phyloP scores from a whole-genome alignment of 164 flowering plant genomes.

The Vitis amurensis region DNA sequence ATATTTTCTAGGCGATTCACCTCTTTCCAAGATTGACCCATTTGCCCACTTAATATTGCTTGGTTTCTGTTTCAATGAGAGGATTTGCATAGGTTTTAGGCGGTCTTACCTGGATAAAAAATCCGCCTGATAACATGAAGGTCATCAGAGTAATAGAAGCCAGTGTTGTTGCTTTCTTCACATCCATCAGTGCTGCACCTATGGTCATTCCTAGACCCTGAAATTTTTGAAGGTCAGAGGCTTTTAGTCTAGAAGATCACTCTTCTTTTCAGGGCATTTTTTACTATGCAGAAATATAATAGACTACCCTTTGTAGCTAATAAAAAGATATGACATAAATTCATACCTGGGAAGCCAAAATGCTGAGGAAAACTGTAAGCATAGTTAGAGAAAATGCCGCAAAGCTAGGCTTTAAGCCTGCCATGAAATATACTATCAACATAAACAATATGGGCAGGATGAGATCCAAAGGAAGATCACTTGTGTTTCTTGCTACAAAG shows the following conservation, averaged over 20 bases:
- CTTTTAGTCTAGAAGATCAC: no score
- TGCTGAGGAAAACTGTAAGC: constrained; percentile 31
- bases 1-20: no score
- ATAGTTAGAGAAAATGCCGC: constrained; percentile 21
- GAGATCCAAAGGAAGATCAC: constrained; percentile 38
- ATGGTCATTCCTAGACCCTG: constrained; percentile 40
- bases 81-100: background rate
- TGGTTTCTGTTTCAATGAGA: no score
- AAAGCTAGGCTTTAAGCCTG: constrained; percentile 22
- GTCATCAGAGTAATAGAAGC: constrained; percentile 29
- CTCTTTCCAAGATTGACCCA: no score
- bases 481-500: constrained; percentile 25
- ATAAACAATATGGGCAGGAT: constrained; percentile 28
- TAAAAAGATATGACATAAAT: background rate
- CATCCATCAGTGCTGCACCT: constrained; percentile 38
- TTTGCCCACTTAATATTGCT: no score
- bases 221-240: background rate
- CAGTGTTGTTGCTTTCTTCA: constrained; percentile 35
- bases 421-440: constrained; percentile 33
- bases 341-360: constrained; percentile 29
- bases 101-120: constrained; percentile 23
- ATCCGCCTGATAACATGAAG: constrained; percentile 40
- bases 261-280: no score
- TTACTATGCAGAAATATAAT: background rate
- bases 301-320: background rate